These are phyloP conservation scores for Pachysandra terminalis DNA, from an alignment of 164 flowering plant genomes.

Conservation along the genomic window DNA sequence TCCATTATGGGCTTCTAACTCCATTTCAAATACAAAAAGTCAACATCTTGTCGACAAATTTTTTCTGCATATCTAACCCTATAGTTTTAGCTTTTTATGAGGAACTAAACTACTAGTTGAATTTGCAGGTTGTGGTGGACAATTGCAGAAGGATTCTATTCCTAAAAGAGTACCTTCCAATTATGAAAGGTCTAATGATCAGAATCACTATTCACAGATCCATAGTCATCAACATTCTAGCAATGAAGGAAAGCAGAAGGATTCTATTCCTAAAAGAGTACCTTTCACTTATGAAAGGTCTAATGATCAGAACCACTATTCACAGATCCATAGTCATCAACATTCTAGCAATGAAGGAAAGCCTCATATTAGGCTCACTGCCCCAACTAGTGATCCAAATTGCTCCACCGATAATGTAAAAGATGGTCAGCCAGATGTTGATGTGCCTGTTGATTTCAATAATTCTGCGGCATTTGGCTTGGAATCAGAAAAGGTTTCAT, in stretches of 20 bases:
- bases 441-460: constrained; percentile 14
- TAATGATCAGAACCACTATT: no score
- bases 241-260: constrained; percentile 15
- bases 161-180: constrained; percentile 21
- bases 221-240: constrained; percentile 15
- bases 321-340: no score
- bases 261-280: constrained; percentile 23
- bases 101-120: neutral
- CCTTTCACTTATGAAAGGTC: constrained; percentile 25
- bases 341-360: constrained; percentile 11
- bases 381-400: constrained; percentile 13
- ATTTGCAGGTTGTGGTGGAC: constrained; percentile 37
- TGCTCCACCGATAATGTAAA: constrained; percentile 19
- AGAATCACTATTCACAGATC: constrained; percentile 9
- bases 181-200: constrained; percentile 23
- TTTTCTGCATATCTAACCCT: neutral
- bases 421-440: constrained; percentile 13
- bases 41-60: constrained; percentile 2
- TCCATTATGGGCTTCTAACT: constrained; percentile 43
- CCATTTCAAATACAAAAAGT: constrained; percentile 21
- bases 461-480: constrained; percentile 20
- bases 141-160: constrained; percentile 22
- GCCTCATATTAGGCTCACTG: constrained; percentile 10
- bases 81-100: neutral
- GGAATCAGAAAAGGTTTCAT: constrained; percentile 29